Conservation (phyloP, 371 early-diverging fungal species). For the Lichtheimia hyalospora region DNA sequence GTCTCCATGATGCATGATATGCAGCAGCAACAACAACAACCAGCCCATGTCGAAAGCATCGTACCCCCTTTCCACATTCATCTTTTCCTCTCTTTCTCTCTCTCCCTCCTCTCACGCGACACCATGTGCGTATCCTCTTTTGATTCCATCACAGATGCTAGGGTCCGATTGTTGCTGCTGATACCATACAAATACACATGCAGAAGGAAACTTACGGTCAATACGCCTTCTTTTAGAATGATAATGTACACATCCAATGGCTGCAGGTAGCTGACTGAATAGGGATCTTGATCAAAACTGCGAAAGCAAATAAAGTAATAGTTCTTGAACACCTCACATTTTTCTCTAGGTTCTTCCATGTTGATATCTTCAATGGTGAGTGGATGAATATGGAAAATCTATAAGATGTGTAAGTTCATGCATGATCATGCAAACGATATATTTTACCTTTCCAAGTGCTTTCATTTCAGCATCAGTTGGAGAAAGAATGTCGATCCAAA, state of each 20-base stretch:
- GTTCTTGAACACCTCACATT: constrained; percentile 87
- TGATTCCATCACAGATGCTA: too few relatives aligned
- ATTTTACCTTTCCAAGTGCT: constrained; percentile 47
- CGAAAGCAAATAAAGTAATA: constrained; percentile 92
- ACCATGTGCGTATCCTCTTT: too few relatives aligned
- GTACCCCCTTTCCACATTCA: too few relatives aligned
- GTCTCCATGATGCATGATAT: too few relatives aligned
- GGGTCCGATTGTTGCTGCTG: too few relatives aligned
- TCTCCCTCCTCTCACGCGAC: too few relatives aligned
- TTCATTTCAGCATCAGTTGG: constrained; percentile 81
- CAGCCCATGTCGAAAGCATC: too few relatives aligned
- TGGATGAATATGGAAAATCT: constrained; percentile 83
- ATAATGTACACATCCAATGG: constrained; percentile 84
- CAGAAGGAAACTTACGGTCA: constrained; percentile 57
- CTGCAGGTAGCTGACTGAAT: constrained; percentile 67
- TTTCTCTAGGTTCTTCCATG: constrained; percentile 89
- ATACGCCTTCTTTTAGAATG: constrained; percentile 79
- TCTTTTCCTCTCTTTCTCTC: too few relatives aligned
- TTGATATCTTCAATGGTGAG: constrained; percentile 90
- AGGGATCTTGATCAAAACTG: constrained; percentile 69
- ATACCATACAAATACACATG: not conserved
- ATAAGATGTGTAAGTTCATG: not conserved
- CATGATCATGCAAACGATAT: too few relatives aligned
- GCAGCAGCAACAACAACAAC: too few relatives aligned
- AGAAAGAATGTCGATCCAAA: constrained; percentile 82